Evolutionary conservation across 441 rosid genomes (phyloP).

Genomic region (Cnidoscolus chayamansa): DNA sequence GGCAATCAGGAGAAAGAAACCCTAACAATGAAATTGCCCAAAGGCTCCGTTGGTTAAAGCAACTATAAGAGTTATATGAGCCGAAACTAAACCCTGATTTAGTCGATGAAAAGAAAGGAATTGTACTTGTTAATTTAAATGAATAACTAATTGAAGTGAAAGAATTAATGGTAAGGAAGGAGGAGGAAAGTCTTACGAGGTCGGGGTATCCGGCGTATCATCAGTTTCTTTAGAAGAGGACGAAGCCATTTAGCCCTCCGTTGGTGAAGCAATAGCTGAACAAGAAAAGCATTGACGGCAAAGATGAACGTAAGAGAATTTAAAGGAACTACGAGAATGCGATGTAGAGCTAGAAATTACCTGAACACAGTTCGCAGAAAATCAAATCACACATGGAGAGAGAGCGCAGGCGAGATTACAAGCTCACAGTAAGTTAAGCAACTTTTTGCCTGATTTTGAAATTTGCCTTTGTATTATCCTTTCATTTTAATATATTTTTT

Average conservation of each 20-base stretch:
- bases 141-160: neutral
- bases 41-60: neutral
- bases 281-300: neutral
- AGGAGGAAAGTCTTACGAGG: slow-evolving; percentile 36
- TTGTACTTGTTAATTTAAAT: neutral
- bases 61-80: neutral
- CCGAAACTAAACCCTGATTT: neutral
- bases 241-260: slow-evolving; percentile 34
- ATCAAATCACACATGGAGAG: neutral
- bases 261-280: neutral
- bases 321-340: neutral
- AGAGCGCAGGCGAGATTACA: neutral
- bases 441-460: too few species aligned
- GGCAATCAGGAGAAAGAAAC: neutral
- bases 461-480: too few species aligned
- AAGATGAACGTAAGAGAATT: neutral
- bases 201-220: slow-evolving; percentile 28
- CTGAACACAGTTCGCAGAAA: neutral
- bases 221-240: slow-evolving; percentile 24
- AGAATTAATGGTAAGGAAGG: neutral
- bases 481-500: too few species aligned
- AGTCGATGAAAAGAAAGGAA: neutral
- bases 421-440: too few species aligned
- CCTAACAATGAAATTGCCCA: neutral
- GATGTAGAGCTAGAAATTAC: neutral